phyloP scores from a whole-genome alignment of 225 moss, liverwort and hornwort genomes.

The Takakia lepidozioides region DNA sequence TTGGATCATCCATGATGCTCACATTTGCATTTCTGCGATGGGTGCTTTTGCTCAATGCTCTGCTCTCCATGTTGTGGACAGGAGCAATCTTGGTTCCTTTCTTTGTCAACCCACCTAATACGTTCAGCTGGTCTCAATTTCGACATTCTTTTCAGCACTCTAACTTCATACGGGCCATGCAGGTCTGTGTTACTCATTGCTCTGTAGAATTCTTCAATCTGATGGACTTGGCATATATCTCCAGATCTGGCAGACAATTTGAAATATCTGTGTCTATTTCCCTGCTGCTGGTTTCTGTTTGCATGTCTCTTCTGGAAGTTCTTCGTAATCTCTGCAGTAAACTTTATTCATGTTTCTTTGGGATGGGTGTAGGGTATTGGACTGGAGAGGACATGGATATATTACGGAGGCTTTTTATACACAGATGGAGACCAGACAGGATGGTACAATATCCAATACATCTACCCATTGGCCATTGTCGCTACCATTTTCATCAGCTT shows the following conservation, averaged over 20 bases:
- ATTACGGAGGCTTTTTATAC: constrained; percentile 80
- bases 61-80: constrained; percentile 54
- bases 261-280: too few species aligned
- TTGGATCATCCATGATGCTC: constrained; percentile 93
- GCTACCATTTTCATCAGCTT: constrained; percentile 57
- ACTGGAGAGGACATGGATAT: constrained; percentile 71
- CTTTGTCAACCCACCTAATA: constrained; percentile 45
- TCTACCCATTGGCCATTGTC: constrained; percentile 65
- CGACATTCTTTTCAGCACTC: constrained; percentile 12
- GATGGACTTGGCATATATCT: too few species aligned
- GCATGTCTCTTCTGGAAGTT: too few species aligned
- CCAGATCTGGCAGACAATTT: too few species aligned
- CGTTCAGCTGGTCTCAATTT: constrained; percentile 56
- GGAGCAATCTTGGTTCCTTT: constrained; percentile 61
- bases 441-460: constrained; percentile 62
- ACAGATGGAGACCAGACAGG: constrained; percentile 40
- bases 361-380: constrained; percentile 38
- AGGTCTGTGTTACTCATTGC: too few species aligned
- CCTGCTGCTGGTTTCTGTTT: too few species aligned
- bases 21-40: constrained; percentile 77
- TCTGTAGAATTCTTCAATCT: too few species aligned
- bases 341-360: too few species aligned
- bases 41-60: constrained; percentile 64
- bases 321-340: too few species aligned
- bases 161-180: constrained; percentile 32